Evolutionary conservation across 768 basidiomycete species (phyloP), one percentile per base, ranked within the genome.

Genomic region (Auricularia heimuer): DNA sequence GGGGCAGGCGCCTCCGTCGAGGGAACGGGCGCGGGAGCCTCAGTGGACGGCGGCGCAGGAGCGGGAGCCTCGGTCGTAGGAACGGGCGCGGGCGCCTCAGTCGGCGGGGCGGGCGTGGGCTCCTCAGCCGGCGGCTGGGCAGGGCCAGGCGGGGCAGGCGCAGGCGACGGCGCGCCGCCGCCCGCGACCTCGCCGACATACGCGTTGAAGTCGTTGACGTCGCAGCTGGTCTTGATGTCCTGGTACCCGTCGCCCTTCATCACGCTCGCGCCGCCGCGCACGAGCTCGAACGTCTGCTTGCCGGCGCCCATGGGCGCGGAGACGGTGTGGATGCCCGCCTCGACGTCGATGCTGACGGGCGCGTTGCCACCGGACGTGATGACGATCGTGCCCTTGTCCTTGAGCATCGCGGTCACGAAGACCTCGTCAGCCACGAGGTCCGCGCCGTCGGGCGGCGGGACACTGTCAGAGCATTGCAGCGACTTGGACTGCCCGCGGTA

Each of bases 401-500:
- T 60, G 29, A 60, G 34, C 24, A 60, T 29, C 29, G 56, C 56
- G 56, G 56, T 60, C 29, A 60, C 56, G 56, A 60, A 60, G 56
- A 60, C 29, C 8, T 14, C 24, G 34, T 60, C 56, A 0, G 21
- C 56, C 7, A 60, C 34, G 29, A 60, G 6, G 34, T 14, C 24
- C 24, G 56, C 56, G 34, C 56, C 56, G 10, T 29, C 34, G 24
- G 56, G 56, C 14, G 56, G 11, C 11, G 56, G 56, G 34, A 60
- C 56, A 4, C 16, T 14, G 34, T 60, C 56, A 33, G 29, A 6
- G 56, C 56, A 60, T 29, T 60, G 56, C 24, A 60, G 56, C 16
- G 16, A n/a, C 29, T 60, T 60, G 56, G 24, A 29, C 56, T 60
- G 56, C 29, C 10, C 8, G 56, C 56, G 56, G 56, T 60, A 60